phyloP scores from a whole-genome alignment of 768 basidiomycete species.

The Hygrocybe punicea region DNA sequence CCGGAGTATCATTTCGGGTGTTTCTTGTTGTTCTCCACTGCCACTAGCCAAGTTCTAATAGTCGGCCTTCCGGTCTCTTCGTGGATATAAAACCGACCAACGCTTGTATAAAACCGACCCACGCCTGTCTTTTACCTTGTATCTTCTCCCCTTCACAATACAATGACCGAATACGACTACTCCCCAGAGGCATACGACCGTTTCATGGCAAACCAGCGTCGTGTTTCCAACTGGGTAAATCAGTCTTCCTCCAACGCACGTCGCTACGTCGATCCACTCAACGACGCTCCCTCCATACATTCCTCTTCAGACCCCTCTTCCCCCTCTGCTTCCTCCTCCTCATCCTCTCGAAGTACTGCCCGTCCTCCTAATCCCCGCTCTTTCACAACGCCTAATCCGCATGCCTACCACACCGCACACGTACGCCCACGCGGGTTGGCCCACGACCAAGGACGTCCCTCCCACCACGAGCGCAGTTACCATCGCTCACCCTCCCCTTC shows the following conservation, averaged over 20 bases:
- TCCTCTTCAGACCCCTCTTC: not conserved
- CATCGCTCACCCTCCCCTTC: not conserved
- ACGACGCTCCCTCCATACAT: not conserved
- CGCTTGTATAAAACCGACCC: too few relatives aligned
- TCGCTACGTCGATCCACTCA: not conserved
- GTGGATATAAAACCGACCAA: too few relatives aligned
- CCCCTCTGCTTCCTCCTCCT: not conserved
- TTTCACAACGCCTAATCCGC: not conserved
- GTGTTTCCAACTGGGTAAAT: slow-evolving; percentile 10
- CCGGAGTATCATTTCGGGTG: too few relatives aligned
- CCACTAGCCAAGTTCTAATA: too few relatives aligned
- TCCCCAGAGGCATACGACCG: slow-evolving; percentile 13
- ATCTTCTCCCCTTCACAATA: not conserved
- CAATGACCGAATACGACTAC: slow-evolving; percentile 19
- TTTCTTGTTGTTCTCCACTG: too few relatives aligned
- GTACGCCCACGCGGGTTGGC: not conserved
- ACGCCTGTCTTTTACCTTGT: not conserved
- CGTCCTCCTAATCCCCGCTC: not conserved
- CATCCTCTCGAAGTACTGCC: not conserved
- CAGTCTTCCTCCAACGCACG: not conserved
- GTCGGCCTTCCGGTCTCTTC: too few relatives aligned
- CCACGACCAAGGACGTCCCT: not conserved
- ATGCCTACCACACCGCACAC: not conserved
- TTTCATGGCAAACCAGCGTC: slow-evolving; percentile 8
- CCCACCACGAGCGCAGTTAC: not conserved